Evolutionary conservation across 768 basidiomycete genomes (phyloP).

Genomic region (Lactarius quietus): DNA sequence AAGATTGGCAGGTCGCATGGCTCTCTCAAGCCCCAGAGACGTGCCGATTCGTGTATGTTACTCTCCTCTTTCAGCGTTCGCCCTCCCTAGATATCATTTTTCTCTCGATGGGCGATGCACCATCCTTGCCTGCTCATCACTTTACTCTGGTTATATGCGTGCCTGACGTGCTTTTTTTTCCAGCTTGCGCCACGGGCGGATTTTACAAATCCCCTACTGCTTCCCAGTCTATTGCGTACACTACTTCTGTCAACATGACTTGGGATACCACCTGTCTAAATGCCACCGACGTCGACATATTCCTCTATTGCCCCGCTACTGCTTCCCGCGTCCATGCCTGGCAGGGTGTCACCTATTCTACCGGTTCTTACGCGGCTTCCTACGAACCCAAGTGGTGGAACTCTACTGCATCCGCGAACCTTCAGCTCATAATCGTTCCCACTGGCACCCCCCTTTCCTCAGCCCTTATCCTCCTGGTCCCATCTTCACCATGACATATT

Average conservation of each 20-base stretch:
- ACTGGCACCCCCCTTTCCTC: slow-evolving; percentile 49
- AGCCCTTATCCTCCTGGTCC: slow-evolving; percentile 60
- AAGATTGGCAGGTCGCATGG: slow-evolving; percentile 4
- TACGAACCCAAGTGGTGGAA: slow-evolving; percentile 74
- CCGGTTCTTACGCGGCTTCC: slow-evolving; percentile 47
- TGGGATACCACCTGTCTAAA: slow-evolving; percentile 64
- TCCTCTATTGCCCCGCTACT: slow-evolving; percentile 53
- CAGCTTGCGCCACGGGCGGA: slow-evolving; percentile 53
- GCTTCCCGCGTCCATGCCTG: slow-evolving; percentile 53
- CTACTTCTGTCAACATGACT: slow-evolving; percentile 49
- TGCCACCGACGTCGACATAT: slow-evolving; percentile 57
- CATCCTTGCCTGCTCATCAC: neutral
- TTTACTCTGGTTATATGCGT: neutral
- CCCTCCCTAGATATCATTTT: neutral
- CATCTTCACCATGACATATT: slow-evolving; percentile 62
- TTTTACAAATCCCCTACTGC: slow-evolving; percentile 58
- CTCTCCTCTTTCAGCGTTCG: neutral
- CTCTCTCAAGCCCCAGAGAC: slow-evolving; percentile 3
- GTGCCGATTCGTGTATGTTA: slow-evolving; percentile 10
- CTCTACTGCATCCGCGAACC: slow-evolving; percentile 40
- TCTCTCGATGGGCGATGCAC: neutral
- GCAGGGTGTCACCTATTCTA: slow-evolving; percentile 45
- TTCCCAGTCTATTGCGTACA: slow-evolving; percentile 44
- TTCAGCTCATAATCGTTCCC: slow-evolving; percentile 60
- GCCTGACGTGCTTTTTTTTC: neutral